Conservation (phyloP, 306 rosid species). For the Vigna mungo region DNA sequence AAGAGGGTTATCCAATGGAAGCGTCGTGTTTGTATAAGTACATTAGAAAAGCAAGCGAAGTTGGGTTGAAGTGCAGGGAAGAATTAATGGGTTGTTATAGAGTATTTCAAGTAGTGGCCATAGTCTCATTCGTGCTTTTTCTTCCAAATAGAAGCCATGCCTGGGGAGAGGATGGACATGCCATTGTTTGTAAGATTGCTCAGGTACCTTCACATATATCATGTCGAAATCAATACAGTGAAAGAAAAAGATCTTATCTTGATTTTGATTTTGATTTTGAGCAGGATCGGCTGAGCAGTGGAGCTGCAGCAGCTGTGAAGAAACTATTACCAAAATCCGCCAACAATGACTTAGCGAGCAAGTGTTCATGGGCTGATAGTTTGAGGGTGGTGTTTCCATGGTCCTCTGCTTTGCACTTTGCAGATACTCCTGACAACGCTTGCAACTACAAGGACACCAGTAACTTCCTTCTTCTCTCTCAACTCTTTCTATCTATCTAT, state of each 20-base stretch:
- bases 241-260: not conserved
- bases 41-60: not conserved
- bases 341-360: constrained; percentile 58
- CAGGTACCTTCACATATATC: constrained; percentile 51
- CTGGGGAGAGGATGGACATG: constrained; percentile 85
- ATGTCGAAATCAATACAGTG: no score
- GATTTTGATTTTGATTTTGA: not conserved
- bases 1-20: no score
- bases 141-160: constrained; percentile 58
- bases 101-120: constrained; percentile 34
- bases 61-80: not conserved
- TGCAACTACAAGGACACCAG: constrained; percentile 66
- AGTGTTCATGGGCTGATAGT: constrained; percentile 83
- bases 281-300: constrained; percentile 62
- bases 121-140: constrained; percentile 48
- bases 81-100: constrained; percentile 46
- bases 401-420: constrained; percentile 83
- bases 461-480: constrained; percentile 37
- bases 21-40: no score
- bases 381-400: constrained; percentile 61
- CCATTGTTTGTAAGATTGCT: constrained; percentile 70
- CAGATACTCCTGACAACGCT: constrained; percentile 71
- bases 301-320: constrained; percentile 69
- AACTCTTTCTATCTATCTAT: not conserved
- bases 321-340: constrained; percentile 67